Conservation (phyloP, 73 alveolate species). For the Effrenium voratum region DNA sequence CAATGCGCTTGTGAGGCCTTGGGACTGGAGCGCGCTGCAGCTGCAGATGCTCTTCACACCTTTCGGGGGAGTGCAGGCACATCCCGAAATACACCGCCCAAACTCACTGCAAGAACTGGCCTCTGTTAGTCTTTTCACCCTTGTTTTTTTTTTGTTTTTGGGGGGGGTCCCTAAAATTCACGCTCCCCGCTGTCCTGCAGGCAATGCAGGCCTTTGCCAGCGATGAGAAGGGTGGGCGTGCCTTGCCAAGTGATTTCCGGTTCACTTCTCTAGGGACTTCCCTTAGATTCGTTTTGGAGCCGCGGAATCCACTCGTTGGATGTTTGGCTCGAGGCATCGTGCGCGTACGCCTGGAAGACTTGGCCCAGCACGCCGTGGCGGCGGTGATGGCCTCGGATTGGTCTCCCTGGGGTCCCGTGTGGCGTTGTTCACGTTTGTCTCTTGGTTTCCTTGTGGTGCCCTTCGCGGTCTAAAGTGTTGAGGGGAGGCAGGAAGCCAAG, state of each 20-base stretch:
- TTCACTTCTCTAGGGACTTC: no score
- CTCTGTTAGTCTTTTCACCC: no score
- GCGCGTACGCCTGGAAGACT: conserved; percentile 76
- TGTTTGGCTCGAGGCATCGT: conserved; percentile 8
- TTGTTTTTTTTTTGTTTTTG: not conserved
- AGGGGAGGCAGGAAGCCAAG: no score
- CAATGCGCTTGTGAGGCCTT: not conserved
- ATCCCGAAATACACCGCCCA: not conserved
- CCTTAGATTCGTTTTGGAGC: no score
- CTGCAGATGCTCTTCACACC: conserved; percentile 91
- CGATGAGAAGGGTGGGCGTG: conserved; percentile 16
- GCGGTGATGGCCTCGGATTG: conserved; percentile 20
- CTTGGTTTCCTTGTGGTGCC: no score
- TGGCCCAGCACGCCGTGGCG: conserved; percentile 77
- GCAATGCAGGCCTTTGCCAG: conserved; percentile 62
- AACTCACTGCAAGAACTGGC: no score
- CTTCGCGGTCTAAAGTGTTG: no score
- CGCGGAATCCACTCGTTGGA: not conserved
- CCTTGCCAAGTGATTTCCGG: not conserved
- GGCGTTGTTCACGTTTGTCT: no score
- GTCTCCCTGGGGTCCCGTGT: no score
- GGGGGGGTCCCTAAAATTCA: no score
- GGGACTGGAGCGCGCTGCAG: conserved; percentile 91
- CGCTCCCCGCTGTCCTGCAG: no score
- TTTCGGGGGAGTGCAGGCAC: conserved; percentile 71